Evolutionary conservation across 495 filamentous ascomycete species (phyloP).

Genomic region (Trichoderma virens): DNA sequence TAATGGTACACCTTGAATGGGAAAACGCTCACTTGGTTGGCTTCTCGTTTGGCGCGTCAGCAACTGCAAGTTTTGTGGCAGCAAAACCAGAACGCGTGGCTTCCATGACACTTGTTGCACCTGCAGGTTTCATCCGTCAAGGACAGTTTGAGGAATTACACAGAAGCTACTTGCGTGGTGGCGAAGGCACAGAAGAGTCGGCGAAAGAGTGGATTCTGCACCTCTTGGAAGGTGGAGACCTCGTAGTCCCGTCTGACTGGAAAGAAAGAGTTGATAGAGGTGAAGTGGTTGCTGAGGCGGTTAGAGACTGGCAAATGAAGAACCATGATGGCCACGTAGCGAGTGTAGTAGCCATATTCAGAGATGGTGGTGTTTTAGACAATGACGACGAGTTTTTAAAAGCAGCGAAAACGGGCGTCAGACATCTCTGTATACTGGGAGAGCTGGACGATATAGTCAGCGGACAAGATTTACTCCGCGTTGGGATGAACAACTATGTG

Average conservation of each 20-base stretch:
- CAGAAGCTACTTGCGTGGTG: not conserved
- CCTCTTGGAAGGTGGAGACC: conserved; percentile 29
- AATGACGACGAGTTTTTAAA: conserved; percentile 28
- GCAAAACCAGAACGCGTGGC: conserved; percentile 18
- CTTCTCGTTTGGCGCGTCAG: conserved; percentile 33
- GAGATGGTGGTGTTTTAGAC: conserved; percentile 36
- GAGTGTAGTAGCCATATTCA: conserved; percentile 35
- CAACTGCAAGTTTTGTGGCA: conserved; percentile 24
- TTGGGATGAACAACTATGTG: not conserved
- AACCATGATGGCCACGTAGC: conserved; percentile 35
- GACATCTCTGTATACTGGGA: conserved; percentile 29
- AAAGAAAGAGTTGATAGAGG: conserved; percentile 31
- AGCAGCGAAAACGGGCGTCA: conserved; percentile 23
- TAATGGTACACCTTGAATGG: conserved; percentile 25
- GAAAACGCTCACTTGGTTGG: conserved; percentile 28
- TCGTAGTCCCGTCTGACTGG: conserved; percentile 35
- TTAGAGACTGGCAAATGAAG: conserved; percentile 36
- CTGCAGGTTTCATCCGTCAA: conserved; percentile 24
- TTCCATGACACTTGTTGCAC: conserved; percentile 29
- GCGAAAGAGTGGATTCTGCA: conserved; percentile 28
- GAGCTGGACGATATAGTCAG: conserved; percentile 33
- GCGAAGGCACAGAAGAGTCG: conserved; percentile 15
- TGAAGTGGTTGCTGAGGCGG: conserved; percentile 38
- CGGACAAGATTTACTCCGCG: not conserved
- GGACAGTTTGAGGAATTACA: not conserved